These are phyloP conservation scores for Verticillium nonalfalfae DNA, from an alignment of 2,329 filamentous ascomycete species.

Conservation along the genomic window DNA sequence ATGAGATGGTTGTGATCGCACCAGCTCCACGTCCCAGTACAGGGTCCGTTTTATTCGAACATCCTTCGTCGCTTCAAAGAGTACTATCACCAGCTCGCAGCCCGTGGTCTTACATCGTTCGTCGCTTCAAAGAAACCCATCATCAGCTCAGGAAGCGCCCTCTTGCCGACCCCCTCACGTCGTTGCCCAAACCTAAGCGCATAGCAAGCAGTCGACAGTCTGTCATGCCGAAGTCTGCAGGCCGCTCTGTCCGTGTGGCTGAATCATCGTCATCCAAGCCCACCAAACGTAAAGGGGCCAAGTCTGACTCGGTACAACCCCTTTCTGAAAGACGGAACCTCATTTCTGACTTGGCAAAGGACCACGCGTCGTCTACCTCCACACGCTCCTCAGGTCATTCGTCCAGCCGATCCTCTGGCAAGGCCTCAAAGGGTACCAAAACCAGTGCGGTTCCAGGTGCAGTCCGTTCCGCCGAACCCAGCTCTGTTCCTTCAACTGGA, in stretches of 20 bases:
- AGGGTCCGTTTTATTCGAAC: not conserved
- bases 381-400: not conserved
- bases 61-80: not conserved
- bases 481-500: no score
- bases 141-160: not conserved
- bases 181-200: not conserved
- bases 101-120: not conserved
- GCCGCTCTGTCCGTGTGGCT: not conserved
- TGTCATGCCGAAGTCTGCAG: slow-evolving; percentile 5
- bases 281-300: not conserved
- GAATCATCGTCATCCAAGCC: not conserved
- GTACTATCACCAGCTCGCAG: not conserved
- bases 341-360: not conserved
- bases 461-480: not conserved
- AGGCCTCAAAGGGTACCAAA: not conserved
- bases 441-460: not conserved
- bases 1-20: not conserved
- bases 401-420: not conserved
- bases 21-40: not conserved
- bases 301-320: not conserved
- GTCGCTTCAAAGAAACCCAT: not conserved
- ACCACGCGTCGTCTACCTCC: not conserved
- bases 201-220: not conserved
- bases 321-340: not conserved
- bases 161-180: not conserved